Evolutionary conservation across 192 early-diverging fungal species (phyloP), one percentile per base, ranked within the genome.

Genomic region (Paraglomus occultum): DNA sequence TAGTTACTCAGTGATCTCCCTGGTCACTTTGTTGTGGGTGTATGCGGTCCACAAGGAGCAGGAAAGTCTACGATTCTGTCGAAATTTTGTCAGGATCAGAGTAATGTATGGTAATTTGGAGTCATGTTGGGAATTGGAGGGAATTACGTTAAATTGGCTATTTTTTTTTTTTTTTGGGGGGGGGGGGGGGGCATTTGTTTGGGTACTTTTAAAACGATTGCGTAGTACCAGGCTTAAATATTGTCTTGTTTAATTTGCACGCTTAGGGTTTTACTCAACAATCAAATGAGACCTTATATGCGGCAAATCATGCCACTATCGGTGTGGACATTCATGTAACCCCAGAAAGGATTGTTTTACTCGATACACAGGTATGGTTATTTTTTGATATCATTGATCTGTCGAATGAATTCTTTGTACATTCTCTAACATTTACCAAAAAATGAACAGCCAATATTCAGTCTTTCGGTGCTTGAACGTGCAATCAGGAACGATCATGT

Each of bases 51-150:
- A 45, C 83, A 84, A 74, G 83, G 85, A 23, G 82, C 80, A 15
- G 88, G 88, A 6, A 90, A 90, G 72, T 83, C 84, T 0, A 80
- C 84, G 4, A 43, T 89, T 18, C 51, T 88, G 38, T 88, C 88
- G 20, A 50, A 74, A 10, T 77, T 89, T 53, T 70, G 79, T 40
- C 70, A 76, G 44, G 46, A 69, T 15, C 61, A 77, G 4, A 55
- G 58, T 5, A 61, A 73, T 49, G 76, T 65, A 73, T 64, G 55
- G 22, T 44, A 15, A 31, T n/a, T 31, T 31, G 31, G 31, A 31
- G 31, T 31, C 31, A 31, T 31, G 31, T 3, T 31, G 31, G 31
- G n/a, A n/a, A n/a, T n/a, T n/a, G n/a, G n/a, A n/a, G n/a, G n/a
- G n/a, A n/a, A n/a, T n/a, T n/a, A n/a, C n/a, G n/a, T n/a, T n/a